phyloP scores from a whole-genome alignment of 352 stramenopile genomes.

The Thalassiosira tumida region DNA sequence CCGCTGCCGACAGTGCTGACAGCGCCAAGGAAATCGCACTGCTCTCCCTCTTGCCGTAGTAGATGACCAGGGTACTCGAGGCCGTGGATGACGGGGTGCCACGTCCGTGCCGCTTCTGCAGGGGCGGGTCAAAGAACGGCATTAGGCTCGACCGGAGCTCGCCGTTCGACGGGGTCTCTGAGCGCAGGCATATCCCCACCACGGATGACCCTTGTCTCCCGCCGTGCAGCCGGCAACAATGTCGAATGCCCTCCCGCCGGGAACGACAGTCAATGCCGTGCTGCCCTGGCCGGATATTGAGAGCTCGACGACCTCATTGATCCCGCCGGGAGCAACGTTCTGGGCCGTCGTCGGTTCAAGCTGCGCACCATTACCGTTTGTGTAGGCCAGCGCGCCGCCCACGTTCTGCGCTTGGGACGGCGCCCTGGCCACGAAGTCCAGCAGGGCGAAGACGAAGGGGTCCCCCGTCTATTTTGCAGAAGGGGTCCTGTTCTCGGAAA shows the following conservation, averaged over 20 bases:
- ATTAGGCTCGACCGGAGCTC: constrained; percentile 86
- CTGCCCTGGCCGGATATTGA: constrained; percentile 76
- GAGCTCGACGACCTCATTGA: constrained; percentile 85
- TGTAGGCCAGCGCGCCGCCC: not conserved
- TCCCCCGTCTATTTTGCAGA: constrained; percentile 64
- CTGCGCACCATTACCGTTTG: not conserved
- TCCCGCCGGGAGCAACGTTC: constrained; percentile 80
- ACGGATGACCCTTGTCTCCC: constrained; percentile 61
- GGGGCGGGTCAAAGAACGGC: constrained; percentile 80
- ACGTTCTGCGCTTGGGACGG: not conserved
- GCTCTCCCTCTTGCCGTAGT: constrained; percentile 50
- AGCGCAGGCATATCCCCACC: constrained; percentile 82
- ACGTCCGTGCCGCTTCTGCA: not conserved
- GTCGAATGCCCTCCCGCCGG: constrained; percentile 87
- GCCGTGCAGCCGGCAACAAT: constrained; percentile 69
- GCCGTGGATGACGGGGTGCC: constrained; percentile 8
- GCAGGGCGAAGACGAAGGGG: constrained; percentile 81
- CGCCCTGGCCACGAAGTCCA: constrained; percentile 78
- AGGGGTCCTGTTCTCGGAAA: constrained; percentile 24
- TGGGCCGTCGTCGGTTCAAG: constrained; percentile 17
- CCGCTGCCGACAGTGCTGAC: constrained; percentile 79
- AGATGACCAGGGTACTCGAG: constrained; percentile 58
- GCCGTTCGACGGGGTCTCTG: constrained; percentile 87
- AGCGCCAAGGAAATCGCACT: constrained; percentile 80
- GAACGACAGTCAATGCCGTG: constrained; percentile 73